phyloP scores from a whole-genome alignment of 2,329 filamentous ascomycete species.

The Alternaria metachromatica region DNA sequence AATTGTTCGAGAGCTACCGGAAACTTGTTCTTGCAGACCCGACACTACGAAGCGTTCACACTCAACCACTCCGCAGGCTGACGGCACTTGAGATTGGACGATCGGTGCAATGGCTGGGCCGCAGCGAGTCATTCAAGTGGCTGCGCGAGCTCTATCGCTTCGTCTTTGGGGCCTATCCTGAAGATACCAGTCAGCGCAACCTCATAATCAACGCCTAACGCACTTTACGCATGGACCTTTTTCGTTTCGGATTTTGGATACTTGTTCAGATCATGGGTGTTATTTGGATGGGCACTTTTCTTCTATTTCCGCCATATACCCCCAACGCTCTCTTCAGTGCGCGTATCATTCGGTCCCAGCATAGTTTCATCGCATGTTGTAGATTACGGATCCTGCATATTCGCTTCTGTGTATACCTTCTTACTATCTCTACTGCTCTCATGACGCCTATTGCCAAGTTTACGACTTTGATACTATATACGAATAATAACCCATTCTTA shows the following conservation, averaged over 20 bases:
- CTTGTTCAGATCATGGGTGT: not conserved
- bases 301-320: constrained; percentile 38
- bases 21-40: constrained; percentile 78
- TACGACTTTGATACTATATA: constrained; percentile 6
- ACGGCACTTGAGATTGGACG: constrained; percentile 78
- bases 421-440: constrained; percentile 1
- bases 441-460: not conserved
- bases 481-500: not conserved
- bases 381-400: constrained; percentile 8
- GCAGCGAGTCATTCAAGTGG: constrained; percentile 77
- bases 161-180: constrained; percentile 83
- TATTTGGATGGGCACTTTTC: constrained; percentile 15
- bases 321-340: constrained; percentile 33
- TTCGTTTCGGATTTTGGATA: not conserved
- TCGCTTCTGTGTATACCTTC: constrained; percentile 23
- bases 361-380: constrained; percentile 11
- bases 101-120: constrained; percentile 77
- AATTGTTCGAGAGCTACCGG: constrained; percentile 79
- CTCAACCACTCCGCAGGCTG: constrained; percentile 66
- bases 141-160: constrained; percentile 81
- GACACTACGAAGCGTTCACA: constrained; percentile 59
- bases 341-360: constrained; percentile 13
- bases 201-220: constrained; percentile 61
- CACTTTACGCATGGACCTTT: not conserved
- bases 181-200: constrained; percentile 75